Base-by-base conservation (phyloP, 768 basidiomycete genomes). In the Hygrophorus pudorinus region DNA sequence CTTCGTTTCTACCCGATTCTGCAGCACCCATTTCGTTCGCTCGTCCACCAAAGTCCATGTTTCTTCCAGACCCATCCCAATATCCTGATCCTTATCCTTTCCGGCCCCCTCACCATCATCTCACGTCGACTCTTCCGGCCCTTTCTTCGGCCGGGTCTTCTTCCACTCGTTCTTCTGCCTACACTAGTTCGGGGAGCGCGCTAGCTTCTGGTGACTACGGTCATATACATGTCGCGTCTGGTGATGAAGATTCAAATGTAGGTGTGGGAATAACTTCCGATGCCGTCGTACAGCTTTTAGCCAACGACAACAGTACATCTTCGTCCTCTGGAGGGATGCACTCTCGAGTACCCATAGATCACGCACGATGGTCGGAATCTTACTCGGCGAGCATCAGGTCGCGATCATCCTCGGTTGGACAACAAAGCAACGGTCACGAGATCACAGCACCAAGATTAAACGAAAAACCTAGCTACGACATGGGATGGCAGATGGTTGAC, bases 121-220 rank as follows among this genome's bases (percentile, higher is more conserved):
- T 70, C n/a, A 63, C 66, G 48, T 64, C 62, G 30, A 65, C 64
- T 40, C 62, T 65, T 28, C 81, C 80, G 3, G 68, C 79, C 12
- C 76, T 85, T 43, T 85, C 83, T 2, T 82, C 82, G 3, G 73
- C 75, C 33, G 76, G 76, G 36, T 83, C 87, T 0, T 81, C 82
- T 1, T 85, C 84, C 4, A 76, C 81, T 5, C 73, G 85, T 40
- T 86, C 85, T 6, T 84, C 83, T 3, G 83, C 85, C 4, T 86
- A 86, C 56, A 82, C 83, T 17, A 81, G 73, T 60, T 76, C 78
- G 14, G 81, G 79, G 44, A 81, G 80, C 59, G 70, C 73, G 14
- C 58, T 75, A 35, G 65, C 71, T 18, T 75, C 77, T 33, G 69
- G 69, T 31, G 85, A 87, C 61, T 78, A 72, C 43, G 70, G 71